Conservation (phyloP, 2,329 filamentous ascomycete genomes). For the Ophiocordyceps robertsii region DNA sequence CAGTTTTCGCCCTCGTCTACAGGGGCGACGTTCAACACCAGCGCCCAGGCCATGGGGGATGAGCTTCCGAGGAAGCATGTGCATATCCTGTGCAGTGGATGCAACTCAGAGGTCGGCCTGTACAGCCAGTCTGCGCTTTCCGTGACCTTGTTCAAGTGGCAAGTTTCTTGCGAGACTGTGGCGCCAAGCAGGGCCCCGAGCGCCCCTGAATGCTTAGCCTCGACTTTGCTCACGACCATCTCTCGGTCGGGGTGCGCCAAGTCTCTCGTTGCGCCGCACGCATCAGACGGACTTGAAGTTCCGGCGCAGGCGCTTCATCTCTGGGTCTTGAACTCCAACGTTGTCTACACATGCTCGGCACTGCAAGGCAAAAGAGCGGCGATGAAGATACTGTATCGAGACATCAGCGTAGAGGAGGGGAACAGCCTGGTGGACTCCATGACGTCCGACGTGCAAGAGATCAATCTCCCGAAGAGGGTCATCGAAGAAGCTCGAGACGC, state of each 20-base stretch:
- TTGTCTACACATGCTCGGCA: slow-evolving; percentile 34
- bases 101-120: slow-evolving; percentile 32
- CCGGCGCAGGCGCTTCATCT: slow-evolving; percentile 25
- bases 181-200: slow-evolving; percentile 17
- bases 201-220: slow-evolving; percentile 36
- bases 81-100: slow-evolving; percentile 30
- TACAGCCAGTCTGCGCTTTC: slow-evolving; percentile 30
- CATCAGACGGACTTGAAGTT: not conserved
- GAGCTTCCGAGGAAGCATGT: slow-evolving; percentile 16
- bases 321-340: slow-evolving; percentile 43
- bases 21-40: slow-evolving; percentile 16
- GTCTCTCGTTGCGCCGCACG: slow-evolving; percentile 32
- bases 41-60: slow-evolving; percentile 13
- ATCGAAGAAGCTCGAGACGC: slow-evolving; percentile 28
- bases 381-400: slow-evolving; percentile 39
- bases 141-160: slow-evolving; percentile 44
- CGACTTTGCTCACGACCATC: slow-evolving; percentile 37
- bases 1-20: slow-evolving; percentile 24
- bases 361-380: slow-evolving; percentile 19
- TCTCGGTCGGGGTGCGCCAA: slow-evolving; percentile 45
- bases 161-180: slow-evolving; percentile 26
- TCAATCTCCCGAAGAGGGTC: slow-evolving; percentile 36
- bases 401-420: slow-evolving; percentile 27
- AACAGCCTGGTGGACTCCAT: slow-evolving; percentile 35
- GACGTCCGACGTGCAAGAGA: slow-evolving; percentile 44